Percentiles rank a stretch among this genome's conserved stretches.
phyloP scores from a whole-genome alignment of 129 eudicot genomes.

The Ambrosia trifida region DNA sequence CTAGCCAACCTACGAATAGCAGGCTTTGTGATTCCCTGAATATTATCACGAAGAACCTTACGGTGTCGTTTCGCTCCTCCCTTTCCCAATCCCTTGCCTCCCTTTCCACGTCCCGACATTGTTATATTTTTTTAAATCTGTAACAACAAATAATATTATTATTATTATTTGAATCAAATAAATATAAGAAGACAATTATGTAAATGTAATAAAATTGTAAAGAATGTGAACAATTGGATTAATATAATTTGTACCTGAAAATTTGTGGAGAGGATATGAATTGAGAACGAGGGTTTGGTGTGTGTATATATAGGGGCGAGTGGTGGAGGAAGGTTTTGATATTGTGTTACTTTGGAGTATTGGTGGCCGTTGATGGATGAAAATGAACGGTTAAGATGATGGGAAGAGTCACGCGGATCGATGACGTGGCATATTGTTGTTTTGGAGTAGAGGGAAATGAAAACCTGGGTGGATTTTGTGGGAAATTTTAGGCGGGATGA shows the following conservation, averaged over 20 bases:
- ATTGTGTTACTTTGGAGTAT: slow-evolving; percentile 10
- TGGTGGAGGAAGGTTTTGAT: background rate
- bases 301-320: slow-evolving; percentile 19
- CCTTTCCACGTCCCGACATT: slow-evolving; percentile 39
- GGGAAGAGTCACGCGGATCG: slow-evolving; percentile 15
- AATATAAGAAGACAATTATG: no score
- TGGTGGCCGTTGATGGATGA: slow-evolving; percentile 19
- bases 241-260: slow-evolving; percentile 4
- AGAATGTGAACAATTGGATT: background rate
- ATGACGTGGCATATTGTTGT: slow-evolving; percentile 12
- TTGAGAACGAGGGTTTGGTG: background rate
- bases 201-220: no score
- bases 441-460: background rate
- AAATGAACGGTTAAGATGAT: background rate
- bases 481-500: slow-evolving; percentile 19
- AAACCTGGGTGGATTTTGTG: background rate
- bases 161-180: background rate
- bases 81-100: slow-evolving; percentile 37
- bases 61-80: slow-evolving; percentile 39
- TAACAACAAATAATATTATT: background rate
- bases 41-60: slow-evolving; percentile 30
- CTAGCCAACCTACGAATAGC: slow-evolving; percentile 31
- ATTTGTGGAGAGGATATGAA: background rate
- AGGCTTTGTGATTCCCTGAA: slow-evolving; percentile 30
- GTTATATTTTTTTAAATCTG: slow-evolving; percentile 12